Base-by-base conservation (phyloP, 129 eudicot genomes). In the Erigeron canadensis region DNA sequence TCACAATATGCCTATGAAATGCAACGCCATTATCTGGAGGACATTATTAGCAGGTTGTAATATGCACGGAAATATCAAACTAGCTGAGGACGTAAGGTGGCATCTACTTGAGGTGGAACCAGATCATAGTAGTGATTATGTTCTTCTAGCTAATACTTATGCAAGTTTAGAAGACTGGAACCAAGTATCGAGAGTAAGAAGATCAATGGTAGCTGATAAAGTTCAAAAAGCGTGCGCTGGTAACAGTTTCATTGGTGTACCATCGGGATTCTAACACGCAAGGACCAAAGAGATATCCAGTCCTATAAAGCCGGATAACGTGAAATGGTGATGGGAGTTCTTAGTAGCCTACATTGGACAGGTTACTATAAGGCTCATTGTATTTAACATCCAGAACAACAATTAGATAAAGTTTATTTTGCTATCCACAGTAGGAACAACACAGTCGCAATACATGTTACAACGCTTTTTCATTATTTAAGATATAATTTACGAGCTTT, bases 101-200 rank as follows among this genome's bases (percentile, higher is more conserved):
- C 82, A 76, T 47, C 81, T 83, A 59, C 71, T 78, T 63, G 75
- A 77, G 28, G 60, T 86, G 80, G 87, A 86, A 18, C 86, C 82
- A 0, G 78, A 86, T 77, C 84, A 86, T 72, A 83, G 87, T 15
- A 83, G 88, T 28, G 86, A 83, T 53, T 83, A 81, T 23, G 79
- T 78, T 60, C 88, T 86, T 72, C 82, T 83, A 19, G 78, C 86
- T 56, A 83, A 81, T 60, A 83, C 80, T 53, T 81, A 83, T 47
- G 84, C 88, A 57, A 69, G 88, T 72, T 54, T 64, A 72, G 88
- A 79, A n/a, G 80, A 83, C 45, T 81, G 88, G 91, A 75, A 79
- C 50, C 78, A 76, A 51, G 83, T 72, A 53, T 77, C 82, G 19
- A 60, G 65, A 17, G 80, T 67, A 64, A 65, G 88, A 67, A 41